These are phyloP conservation scores for Coemansia sp. DNA, from an alignment of 192 early-diverging fungal genomes.

Conservation along the genomic window DNA sequence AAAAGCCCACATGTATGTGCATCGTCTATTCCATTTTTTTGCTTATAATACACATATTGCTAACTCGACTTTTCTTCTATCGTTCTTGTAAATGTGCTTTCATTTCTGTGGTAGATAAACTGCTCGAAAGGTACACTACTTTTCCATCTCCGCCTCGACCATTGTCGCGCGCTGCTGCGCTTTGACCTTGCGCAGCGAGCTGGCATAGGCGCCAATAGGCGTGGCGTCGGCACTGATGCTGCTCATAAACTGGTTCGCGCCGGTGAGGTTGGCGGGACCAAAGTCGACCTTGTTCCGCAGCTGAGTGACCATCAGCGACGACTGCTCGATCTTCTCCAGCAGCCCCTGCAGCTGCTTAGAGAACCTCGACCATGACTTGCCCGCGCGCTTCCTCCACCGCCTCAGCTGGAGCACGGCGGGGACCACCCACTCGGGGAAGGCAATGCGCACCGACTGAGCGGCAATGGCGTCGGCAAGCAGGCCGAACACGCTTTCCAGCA, in stretches of 20 bases:
- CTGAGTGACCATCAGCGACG: constrained; percentile 72
- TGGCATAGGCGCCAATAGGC: constrained; percentile 54
- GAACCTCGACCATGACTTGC: constrained; percentile 67
- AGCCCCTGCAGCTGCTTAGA: constrained; percentile 84
- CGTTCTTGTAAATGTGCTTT: no score
- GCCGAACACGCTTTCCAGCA: constrained; percentile 78
- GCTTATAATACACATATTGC: no score
- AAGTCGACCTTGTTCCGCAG: constrained; percentile 70
- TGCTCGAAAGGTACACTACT: neutral
- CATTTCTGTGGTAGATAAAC: neutral
- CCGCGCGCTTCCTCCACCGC: constrained; percentile 81
- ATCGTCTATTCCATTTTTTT: no score
- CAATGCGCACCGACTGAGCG: constrained; percentile 73
- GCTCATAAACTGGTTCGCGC: constrained; percentile 57
- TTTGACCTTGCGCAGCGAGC: constrained; percentile 56
- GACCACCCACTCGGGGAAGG: constrained; percentile 93
- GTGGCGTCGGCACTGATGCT: constrained; percentile 43
- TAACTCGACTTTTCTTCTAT: no score
- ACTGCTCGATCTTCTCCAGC: constrained; percentile 87
- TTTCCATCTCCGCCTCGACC: constrained; percentile 44
- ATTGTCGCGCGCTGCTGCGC: constrained; percentile 57
- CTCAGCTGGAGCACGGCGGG: constrained; percentile 87
- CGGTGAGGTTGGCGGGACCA: constrained; percentile 58
- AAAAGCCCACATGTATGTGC: no score
- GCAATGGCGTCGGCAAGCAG: constrained; percentile 79